Evolutionary conservation across 768 basidiomycete species (phyloP).

Genomic region (Myochromella boudieri): DNA sequence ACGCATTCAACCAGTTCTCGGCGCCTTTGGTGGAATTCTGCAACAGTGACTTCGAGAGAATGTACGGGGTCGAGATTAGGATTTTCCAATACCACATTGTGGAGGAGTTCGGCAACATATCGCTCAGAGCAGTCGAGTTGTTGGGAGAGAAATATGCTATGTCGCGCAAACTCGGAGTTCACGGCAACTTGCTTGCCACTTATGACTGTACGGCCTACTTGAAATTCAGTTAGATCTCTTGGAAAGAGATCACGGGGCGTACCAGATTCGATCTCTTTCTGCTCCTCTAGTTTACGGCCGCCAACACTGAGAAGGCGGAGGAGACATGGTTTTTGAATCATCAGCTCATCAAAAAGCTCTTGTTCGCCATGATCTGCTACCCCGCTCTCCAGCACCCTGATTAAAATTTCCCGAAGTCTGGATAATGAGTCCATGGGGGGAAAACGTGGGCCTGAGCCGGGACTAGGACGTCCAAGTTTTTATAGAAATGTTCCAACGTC

Average conservation of each 20-base stretch:
- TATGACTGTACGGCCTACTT: slow-evolving; percentile 62
- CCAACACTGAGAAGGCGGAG: slow-evolving; percentile 67
- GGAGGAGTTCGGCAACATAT: slow-evolving; percentile 69
- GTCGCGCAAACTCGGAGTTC: slow-evolving; percentile 77
- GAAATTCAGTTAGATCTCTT: slow-evolving; percentile 7
- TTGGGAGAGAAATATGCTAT: slow-evolving; percentile 76
- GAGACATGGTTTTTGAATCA: slow-evolving; percentile 64
- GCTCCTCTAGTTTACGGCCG: slow-evolving; percentile 59
- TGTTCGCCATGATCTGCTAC: slow-evolving; percentile 59
- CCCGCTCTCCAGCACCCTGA: slow-evolving; percentile 44
- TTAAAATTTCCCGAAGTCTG: slow-evolving; percentile 52
- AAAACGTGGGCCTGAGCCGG: no score
- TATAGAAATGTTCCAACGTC: neutral
- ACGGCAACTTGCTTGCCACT: slow-evolving; percentile 69
- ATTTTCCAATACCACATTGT: slow-evolving; percentile 59
- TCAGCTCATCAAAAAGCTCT: slow-evolving; percentile 73
- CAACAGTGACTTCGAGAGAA: slow-evolving; percentile 64
- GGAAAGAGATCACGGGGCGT: slow-evolving; percentile 16
- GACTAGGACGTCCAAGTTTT: neutral
- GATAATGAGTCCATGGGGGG: slow-evolving; percentile 71
- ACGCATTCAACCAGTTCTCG: slow-evolving; percentile 72
- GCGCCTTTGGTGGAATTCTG: slow-evolving; percentile 68
- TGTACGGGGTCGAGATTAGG: slow-evolving; percentile 61
- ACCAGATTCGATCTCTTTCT: slow-evolving; percentile 71
- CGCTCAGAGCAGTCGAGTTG: slow-evolving; percentile 83